These are phyloP conservation scores for Vigna unguiculata DNA, from an alignment of 306 rosid species.

Conservation along the genomic window DNA sequence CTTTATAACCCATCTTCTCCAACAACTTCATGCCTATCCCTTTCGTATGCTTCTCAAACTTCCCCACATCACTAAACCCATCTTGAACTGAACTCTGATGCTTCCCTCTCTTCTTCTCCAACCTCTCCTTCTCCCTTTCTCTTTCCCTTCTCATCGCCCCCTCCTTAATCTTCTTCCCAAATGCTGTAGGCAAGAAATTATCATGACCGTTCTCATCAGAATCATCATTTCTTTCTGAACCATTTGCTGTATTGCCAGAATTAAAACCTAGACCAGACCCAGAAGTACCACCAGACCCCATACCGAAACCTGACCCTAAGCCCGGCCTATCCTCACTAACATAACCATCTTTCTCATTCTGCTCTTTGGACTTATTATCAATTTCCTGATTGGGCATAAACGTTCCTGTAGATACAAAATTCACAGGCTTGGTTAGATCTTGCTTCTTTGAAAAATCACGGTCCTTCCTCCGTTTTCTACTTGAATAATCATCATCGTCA, in stretches of 20 bases:
- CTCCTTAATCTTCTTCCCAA: conserved; percentile 86
- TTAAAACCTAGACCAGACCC: conserved; percentile 65
- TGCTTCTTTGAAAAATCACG: conserved; percentile 52
- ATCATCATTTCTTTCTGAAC: conserved; percentile 43
- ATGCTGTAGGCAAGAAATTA: conserved; percentile 70
- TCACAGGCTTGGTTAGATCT: conserved; percentile 80
- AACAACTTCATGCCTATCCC: conserved; percentile 86
- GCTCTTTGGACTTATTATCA: conserved; percentile 55
- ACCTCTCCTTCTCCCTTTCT: conserved; percentile 63
- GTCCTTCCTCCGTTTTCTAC: conserved; percentile 66
- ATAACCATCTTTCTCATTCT: conserved; percentile 37
- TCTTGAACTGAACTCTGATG: conserved; percentile 39
- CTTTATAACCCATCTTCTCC: conserved; percentile 93
- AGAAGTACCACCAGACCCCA: conserved; percentile 53
- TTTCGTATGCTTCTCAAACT: conserved; percentile 82
- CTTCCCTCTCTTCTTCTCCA: conserved; percentile 61
- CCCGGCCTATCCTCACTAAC: conserved; percentile 55
- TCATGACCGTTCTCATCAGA: conserved; percentile 46
- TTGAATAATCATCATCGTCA: conserved; percentile 56
- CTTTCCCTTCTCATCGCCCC: conserved; percentile 76
- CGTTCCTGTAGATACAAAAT: conserved; percentile 79
- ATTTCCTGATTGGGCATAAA: conserved; percentile 72
- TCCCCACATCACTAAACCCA: conserved; percentile 56
- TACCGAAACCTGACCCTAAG: conserved; percentile 65
- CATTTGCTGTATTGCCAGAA: conserved; percentile 37